Evolutionary conservation across 345 rosid genomes (phyloP), one percentile per base, ranked within the genome.

Genomic region (Citrus unshiu): DNA sequence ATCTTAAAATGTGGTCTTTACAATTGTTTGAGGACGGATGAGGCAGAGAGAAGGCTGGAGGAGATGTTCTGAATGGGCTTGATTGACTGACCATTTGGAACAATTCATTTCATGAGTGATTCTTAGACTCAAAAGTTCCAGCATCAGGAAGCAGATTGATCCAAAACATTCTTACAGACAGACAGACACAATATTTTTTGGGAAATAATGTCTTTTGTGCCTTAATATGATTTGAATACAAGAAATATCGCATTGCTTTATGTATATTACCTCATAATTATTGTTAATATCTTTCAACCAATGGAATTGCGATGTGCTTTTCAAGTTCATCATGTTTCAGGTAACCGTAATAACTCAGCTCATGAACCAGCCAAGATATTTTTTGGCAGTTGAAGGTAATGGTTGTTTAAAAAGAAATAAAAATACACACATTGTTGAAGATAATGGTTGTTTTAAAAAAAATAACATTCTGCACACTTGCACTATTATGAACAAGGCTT

Each of bases 1-100:
- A 84, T 85, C 79, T 78, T 95, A 73, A 71, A 80, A 18, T 51
- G 59, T 35, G 85, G 88, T 81, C 86, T 86, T 18, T 73, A 75
- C 27, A 83, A 60, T 77, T 74, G 83, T 6, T 87, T 86, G 67
- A 83, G 79, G 81, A 80, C 7, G 29, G 80, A 18, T 21, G 88
- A 86, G 82, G 93, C 92, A 9, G 63, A 34, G 70, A 56, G 49
- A 81, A 86, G 75, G 91, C 21, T 75, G 69, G 71, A 82, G 54
- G 82, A 84, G 86, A 83, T 87, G 86, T 67, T 54, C 24, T 57
- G 61, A 37, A 81, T 29, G 74, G 90, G 86, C 59, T 81, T 78
- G 51, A 40, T 81, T 77, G 49, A 78, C 67, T 7, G 19, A 27
- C 69, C 2, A 21, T 29, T 71, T 80, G 64, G 9, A 64, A 37